phyloP scores from a whole-genome alignment of 352 stramenopile species.

The Blastocystis sp. region DNA sequence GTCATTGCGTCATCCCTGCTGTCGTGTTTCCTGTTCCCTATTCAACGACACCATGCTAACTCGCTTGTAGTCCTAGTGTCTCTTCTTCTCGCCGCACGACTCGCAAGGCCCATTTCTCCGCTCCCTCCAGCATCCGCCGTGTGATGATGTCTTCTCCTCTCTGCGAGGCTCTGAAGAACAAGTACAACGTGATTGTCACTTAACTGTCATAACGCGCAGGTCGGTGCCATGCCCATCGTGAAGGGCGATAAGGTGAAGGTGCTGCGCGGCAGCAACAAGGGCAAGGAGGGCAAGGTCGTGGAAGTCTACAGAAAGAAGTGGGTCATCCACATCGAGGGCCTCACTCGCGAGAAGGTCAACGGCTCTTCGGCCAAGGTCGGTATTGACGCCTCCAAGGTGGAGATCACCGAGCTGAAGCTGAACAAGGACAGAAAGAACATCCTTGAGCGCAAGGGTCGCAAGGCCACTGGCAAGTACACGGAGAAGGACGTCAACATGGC shows the following conservation, averaged over 20 bases:
- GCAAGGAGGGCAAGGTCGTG: slow-evolving; percentile 93
- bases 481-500: slow-evolving; percentile 47
- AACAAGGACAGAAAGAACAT: slow-evolving; percentile 99
- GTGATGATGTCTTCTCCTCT: slow-evolving; percentile 94
- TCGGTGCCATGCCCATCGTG: slow-evolving; percentile 94
- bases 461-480: slow-evolving; percentile 74
- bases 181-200: slow-evolving; percentile 87
- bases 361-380: slow-evolving; percentile 89
- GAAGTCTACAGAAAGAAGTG: slow-evolving; percentile 98
- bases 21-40: background rate
- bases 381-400: slow-evolving; percentile 94
- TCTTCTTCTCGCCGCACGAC: slow-evolving; percentile 90
- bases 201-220: slow-evolving; percentile 69
- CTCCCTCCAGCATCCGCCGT: slow-evolving; percentile 89
- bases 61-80: slow-evolving; percentile 73
- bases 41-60: background rate
- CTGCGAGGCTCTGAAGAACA: slow-evolving; percentile 97
- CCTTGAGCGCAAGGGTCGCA: slow-evolving; percentile 89
- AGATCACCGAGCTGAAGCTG: slow-evolving; percentile 99
- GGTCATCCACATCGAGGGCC: slow-evolving; percentile 96
- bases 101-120: slow-evolving; percentile 97
- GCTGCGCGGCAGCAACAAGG: slow-evolving; percentile 93
- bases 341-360: slow-evolving; percentile 97
- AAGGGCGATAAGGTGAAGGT: slow-evolving; percentile 99
- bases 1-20: background rate